Conservation (phyloP, 768 basidiomycete species). For the Kwoniella bestiolae region DNA sequence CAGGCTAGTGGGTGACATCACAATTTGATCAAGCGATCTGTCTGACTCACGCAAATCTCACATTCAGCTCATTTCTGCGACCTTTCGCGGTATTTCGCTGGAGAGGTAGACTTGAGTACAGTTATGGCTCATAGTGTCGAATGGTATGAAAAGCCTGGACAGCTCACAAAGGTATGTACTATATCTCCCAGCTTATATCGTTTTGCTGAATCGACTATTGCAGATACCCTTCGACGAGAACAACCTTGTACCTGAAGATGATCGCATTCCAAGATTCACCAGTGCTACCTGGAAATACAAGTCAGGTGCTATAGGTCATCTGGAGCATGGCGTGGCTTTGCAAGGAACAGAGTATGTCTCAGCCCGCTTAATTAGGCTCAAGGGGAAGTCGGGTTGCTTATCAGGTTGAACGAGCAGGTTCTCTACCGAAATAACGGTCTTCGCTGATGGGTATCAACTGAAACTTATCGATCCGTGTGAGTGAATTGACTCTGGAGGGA, state of each 20-base stretch:
- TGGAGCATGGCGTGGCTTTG: constrained; percentile 82
- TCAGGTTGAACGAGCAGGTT: constrained; percentile 3
- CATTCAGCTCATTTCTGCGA: constrained; percentile 53
- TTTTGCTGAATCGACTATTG: constrained; percentile 6
- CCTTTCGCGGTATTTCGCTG: constrained; percentile 92
- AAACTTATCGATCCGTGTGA: constrained; percentile 21
- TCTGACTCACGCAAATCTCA: constrained; percentile 57
- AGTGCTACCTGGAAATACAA: constrained; percentile 95
- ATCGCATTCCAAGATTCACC: constrained; percentile 90
- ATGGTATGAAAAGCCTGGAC: constrained; percentile 84
- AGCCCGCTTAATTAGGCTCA: neutral
- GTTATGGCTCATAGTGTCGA: constrained; percentile 75
- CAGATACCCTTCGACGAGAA: constrained; percentile 71
- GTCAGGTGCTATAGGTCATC: constrained; percentile 85
- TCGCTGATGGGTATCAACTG: constrained; percentile 79
- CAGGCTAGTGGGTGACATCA: constrained; percentile 69
- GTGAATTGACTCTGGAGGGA: constrained; percentile 12
- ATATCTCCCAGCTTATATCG: too few species aligned
- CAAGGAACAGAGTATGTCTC: constrained; percentile 82
- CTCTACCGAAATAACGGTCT: constrained; percentile 84
- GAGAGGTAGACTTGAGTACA: constrained; percentile 76
- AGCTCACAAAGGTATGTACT: constrained; percentile 75
- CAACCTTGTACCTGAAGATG: constrained; percentile 74
- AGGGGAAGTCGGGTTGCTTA: neutral
- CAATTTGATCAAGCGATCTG: neutral